Conservation (phyloP, 1,284 basidiomycete species). For the Cutaneotrichosporon sp. region DNA sequence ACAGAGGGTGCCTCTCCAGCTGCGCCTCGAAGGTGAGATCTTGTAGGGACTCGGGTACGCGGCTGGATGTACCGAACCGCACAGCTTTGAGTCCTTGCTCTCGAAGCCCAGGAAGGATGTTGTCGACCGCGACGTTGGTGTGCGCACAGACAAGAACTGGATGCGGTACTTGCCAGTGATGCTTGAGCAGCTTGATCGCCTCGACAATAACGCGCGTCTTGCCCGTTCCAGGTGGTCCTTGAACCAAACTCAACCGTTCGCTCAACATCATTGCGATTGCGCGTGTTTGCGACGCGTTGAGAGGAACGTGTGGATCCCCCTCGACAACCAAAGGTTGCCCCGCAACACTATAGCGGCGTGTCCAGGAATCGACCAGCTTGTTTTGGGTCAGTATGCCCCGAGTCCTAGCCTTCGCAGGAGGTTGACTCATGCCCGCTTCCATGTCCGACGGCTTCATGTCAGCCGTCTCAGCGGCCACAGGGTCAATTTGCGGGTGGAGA, state of each 20-base stretch:
- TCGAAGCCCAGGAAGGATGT: conserved; percentile 66
- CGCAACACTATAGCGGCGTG: conserved; percentile 58
- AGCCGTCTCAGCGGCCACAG: conserved; percentile 17
- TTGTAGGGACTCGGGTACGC: conserved; percentile 58
- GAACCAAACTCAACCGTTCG: conserved; percentile 71
- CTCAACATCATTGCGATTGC: conserved; percentile 85
- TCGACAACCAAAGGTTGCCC: conserved; percentile 61
- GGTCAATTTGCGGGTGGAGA: no score
- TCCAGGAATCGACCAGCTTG: conserved; percentile 70
- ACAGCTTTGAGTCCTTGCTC: conserved; percentile 64
- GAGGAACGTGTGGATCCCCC: conserved; percentile 69
- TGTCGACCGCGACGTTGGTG: conserved; percentile 93
- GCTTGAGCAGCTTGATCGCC: conserved; percentile 72
- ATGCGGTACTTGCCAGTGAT: conserved; percentile 73
- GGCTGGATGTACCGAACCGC: conserved; percentile 65
- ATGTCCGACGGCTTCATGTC: conserved; percentile 32
- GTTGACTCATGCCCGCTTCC: conserved; percentile 28
- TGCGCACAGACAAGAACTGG: conserved; percentile 85
- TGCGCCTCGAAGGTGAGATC: conserved; percentile 63
- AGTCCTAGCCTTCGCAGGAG: conserved; percentile 1
- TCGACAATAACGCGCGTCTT: conserved; percentile 91
- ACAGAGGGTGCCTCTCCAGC: conserved; percentile 60
- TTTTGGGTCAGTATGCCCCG: conserved; percentile 62
- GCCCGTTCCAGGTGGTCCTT: conserved; percentile 93
- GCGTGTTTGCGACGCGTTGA: conserved; percentile 73